Evolutionary conservation across 495 filamentous ascomycete genomes (phyloP).

Genomic region (Aspergillus heteromorphus): DNA sequence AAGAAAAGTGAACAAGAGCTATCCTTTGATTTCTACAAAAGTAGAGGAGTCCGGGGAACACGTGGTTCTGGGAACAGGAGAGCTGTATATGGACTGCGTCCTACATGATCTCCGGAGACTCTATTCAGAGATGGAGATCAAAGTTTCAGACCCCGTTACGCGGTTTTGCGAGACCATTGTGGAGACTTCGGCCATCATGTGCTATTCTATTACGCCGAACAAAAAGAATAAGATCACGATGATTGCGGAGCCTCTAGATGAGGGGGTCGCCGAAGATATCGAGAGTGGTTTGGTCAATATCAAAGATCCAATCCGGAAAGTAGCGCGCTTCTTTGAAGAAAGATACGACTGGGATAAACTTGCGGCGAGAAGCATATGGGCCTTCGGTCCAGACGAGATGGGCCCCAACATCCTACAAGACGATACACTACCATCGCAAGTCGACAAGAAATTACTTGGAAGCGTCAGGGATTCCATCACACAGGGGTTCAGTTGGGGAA

Average conservation of each 20-base stretch:
- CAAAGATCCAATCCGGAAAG: conserved; percentile 86
- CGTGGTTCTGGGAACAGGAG: conserved; percentile 88
- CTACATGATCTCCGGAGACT: conserved; percentile 87
- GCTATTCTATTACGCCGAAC: conserved; percentile 94
- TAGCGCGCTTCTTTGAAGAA: conserved; percentile 95
- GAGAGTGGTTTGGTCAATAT: conserved; percentile 86
- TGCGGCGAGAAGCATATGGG: conserved; percentile 93
- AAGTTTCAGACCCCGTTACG: conserved; percentile 96
- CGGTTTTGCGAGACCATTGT: conserved; percentile 98
- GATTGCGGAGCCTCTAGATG: conserved; percentile 91
- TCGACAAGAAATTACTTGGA: conserved; percentile 85
- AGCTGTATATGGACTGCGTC: conserved; percentile 98
- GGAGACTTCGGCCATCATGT: conserved; percentile 94
- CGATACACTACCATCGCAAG: conserved; percentile 83
- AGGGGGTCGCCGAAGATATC: conserved; percentile 93
- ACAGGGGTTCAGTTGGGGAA: conserved; percentile 94
- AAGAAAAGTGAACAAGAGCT: conserved; percentile 94
- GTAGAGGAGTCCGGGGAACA: conserved; percentile 99
- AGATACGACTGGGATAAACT: conserved; percentile 97
- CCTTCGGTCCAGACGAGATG: conserved; percentile 93
- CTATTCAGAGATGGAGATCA: conserved; percentile 99
- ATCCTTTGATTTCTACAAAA: conserved; percentile 91
- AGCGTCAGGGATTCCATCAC: conserved; percentile 84
- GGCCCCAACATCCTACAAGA: conserved; percentile 96
- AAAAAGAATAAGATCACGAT: conserved; percentile 99